A percentile compares a stretch with the other conserved stretches of the same genome.
Conservation (phyloP, 2,329 filamentous ascomycete genomes). For the Hypomyces rosellus region DNA sequence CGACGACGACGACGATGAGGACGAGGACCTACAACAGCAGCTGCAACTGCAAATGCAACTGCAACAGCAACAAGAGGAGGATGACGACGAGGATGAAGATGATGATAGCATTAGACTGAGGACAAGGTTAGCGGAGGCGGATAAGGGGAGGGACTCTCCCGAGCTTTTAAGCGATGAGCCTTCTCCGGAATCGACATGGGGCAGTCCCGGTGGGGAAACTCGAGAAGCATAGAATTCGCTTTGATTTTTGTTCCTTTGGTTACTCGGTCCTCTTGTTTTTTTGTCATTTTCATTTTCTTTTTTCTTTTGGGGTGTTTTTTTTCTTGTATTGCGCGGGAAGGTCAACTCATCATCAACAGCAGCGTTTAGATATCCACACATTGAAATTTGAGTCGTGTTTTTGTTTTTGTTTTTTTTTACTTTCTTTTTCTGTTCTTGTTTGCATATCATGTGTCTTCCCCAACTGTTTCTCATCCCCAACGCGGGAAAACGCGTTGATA, state of each 20-base stretch:
- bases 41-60: not conserved
- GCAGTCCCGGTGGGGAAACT: not conserved
- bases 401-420: not conserved
- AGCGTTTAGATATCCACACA: conserved; percentile 2
- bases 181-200: conserved; percentile 4
- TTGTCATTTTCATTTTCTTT: too few species aligned
- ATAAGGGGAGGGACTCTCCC: conserved; percentile 19
- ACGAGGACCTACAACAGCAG: not conserved
- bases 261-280: not conserved
- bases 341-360: not conserved
- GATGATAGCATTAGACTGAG: not conserved
- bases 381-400: not conserved
- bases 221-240: conserved; percentile 3
- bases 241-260: not conserved
- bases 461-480: too few species aligned
- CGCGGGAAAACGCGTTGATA: too few species aligned
- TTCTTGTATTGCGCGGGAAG: too few species aligned
- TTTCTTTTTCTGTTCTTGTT: not conserved
- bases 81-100: conserved; percentile 5
- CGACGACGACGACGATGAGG: not conserved
- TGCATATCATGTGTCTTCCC: not conserved
- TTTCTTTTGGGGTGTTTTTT: not conserved
- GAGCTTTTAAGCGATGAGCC: conserved; percentile 8
- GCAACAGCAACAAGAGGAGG: not conserved
- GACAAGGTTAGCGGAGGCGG: conserved; percentile 11